A percentile compares a stretch with the other conserved stretches of the same genome.
phyloP scores from a whole-genome alignment of 2,329 filamentous ascomycete genomes.

The Cytospora schulzeri region DNA sequence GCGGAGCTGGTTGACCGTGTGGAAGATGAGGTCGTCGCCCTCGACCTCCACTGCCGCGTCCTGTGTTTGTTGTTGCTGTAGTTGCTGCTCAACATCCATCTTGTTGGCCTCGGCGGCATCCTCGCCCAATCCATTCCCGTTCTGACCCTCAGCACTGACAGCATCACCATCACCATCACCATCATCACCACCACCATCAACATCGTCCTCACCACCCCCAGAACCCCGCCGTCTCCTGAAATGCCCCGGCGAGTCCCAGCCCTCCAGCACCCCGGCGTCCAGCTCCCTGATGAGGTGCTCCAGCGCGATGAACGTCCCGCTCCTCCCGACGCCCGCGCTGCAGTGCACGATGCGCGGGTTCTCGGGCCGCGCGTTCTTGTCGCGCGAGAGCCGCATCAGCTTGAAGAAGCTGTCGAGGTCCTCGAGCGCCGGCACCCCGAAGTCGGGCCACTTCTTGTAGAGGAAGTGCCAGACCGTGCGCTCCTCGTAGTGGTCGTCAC shows the following conservation, averaged over 20 bases:
- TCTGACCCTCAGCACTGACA: constrained; percentile 31
- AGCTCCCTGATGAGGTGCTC: constrained; percentile 87
- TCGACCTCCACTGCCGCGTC: constrained; percentile 30
- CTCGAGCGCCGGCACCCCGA: constrained; percentile 72
- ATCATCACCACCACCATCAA: constrained; percentile 4
- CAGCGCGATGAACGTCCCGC: constrained; percentile 94
- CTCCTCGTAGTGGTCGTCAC: constrained; percentile 50
- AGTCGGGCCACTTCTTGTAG: constrained; percentile 89
- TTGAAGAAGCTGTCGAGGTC: constrained; percentile 70
- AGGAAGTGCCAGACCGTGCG: constrained; percentile 81
- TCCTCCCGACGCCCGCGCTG: constrained; percentile 91
- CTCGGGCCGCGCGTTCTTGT: constrained; percentile 54
- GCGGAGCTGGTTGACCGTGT: constrained; percentile 77
- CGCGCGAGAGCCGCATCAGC: constrained; percentile 67
- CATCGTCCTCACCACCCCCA: no score
- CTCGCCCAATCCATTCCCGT: constrained; percentile 34
- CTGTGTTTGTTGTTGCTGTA: neutral
- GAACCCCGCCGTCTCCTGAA: neutral
- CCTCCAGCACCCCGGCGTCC: constrained; percentile 68
- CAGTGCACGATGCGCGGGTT: constrained; percentile 84
- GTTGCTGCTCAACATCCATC: constrained; percentile 16
- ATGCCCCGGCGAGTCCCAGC: constrained; percentile 39
- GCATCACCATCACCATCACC: constrained; percentile 12
- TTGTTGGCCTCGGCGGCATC: constrained; percentile 26
- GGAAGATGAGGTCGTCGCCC: constrained; percentile 68